These are phyloP conservation scores for Lupinus albus DNA, from an alignment of 306 rosid genomes.

Conservation along the genomic window DNA sequence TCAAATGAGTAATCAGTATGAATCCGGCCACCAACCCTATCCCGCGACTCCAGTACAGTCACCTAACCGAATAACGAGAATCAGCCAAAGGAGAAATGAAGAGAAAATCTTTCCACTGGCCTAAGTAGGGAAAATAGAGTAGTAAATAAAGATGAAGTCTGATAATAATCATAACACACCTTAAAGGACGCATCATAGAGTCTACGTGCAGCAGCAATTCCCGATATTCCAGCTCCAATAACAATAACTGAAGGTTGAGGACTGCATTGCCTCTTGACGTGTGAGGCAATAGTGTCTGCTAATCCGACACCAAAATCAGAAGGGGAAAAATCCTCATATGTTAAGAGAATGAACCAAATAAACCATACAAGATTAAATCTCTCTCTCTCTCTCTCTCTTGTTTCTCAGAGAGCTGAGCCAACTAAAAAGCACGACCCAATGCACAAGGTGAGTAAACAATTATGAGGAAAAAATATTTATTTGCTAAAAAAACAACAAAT, in stretches of 20 bases:
- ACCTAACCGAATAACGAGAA: no score
- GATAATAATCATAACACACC: constrained; percentile 45
- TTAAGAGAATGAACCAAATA: constrained; percentile 26
- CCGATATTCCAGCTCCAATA: constrained; percentile 86
- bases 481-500: no score
- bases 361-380: constrained; percentile 26
- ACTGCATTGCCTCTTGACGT: constrained; percentile 42
- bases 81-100: constrained; percentile 32
- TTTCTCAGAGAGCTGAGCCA: constrained; percentile 3
- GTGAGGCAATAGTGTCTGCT: constrained; percentile 49
- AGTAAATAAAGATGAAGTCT: background rate
- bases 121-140: background rate
- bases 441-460: background rate
- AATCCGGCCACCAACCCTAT: background rate
- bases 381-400: background rate
- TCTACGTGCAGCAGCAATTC: constrained; percentile 75
- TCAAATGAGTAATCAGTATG: no score
- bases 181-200: constrained; percentile 78
- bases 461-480: background rate
- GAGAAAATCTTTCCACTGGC: background rate
- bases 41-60: no score
- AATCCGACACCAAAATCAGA: constrained; percentile 42
- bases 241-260: constrained; percentile 71
- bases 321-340: background rate
- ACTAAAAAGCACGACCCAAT: no score